phyloP scores from a whole-genome alignment of 176 grass and related monocot genomes.

The Avena insularis region DNA sequence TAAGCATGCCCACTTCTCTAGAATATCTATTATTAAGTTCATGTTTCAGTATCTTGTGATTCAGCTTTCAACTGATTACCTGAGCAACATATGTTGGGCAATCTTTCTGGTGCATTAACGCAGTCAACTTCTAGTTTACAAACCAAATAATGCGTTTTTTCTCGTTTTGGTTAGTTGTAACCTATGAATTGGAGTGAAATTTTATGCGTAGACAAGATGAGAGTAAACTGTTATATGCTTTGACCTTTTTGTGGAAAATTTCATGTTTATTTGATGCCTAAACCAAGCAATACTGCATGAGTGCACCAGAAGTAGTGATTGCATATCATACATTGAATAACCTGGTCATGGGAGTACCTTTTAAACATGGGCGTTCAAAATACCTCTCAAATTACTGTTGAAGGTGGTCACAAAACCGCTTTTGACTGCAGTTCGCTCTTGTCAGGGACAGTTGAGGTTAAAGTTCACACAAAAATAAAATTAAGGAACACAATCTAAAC shows the following conservation, averaged over 20 bases:
- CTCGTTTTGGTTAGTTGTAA: neutral
- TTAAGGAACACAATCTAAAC: neutral
- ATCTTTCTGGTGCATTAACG: neutral
- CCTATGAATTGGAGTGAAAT: neutral
- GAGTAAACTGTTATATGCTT: neutral
- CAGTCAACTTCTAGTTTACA: neutral
- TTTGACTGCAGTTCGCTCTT: no score
- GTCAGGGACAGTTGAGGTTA: neutral
- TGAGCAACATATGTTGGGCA: neutral
- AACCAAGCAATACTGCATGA: neutral
- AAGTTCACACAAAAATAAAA: neutral
- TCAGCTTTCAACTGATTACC: neutral
- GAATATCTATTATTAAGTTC: slow-evolving; percentile 6
- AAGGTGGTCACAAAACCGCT: neutral
- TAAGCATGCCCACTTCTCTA: neutral
- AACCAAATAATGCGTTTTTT: slow-evolving; percentile 1
- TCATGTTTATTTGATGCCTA: neutral
- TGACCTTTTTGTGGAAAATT: neutral
- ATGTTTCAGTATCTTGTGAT: neutral
- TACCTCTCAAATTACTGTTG: neutral
- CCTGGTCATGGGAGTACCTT: neutral
- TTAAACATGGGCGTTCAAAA: neutral
- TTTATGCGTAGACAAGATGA: neutral
- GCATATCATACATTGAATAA: neutral
- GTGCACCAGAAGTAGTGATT: neutral